phyloP scores from a whole-genome alignment of 1,284 basidiomycete species.

The Pyrrhoderma noxium region DNA sequence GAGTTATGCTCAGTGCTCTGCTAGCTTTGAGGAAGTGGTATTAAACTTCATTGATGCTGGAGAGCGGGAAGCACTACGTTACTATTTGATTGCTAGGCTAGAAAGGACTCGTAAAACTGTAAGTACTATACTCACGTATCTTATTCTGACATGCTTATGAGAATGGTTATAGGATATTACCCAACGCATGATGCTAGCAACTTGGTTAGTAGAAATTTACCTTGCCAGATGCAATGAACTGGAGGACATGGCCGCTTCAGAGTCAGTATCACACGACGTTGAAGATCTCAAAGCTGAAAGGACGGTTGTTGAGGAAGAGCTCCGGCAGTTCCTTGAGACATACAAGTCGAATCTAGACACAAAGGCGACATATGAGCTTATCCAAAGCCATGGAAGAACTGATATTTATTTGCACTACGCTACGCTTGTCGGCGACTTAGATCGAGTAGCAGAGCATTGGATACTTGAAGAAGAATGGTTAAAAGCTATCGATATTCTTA shows the following conservation, averaged over 20 bases:
- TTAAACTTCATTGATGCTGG: constrained; percentile 85
- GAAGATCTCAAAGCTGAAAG: constrained; percentile 82
- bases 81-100: constrained; percentile 84
- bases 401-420: constrained; percentile 94
- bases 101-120: constrained; percentile 78
- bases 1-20: constrained; percentile 83
- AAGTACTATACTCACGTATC: constrained; percentile 23
- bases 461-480: constrained; percentile 87
- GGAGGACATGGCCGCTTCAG: constrained; percentile 83
- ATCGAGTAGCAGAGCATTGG: constrained; percentile 89
- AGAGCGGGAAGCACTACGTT: constrained; percentile 88
- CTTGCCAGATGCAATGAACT: constrained; percentile 94
- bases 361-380: constrained; percentile 84
- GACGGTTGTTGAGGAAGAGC: constrained; percentile 84
- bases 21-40: constrained; percentile 88
- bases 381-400: constrained; percentile 86
- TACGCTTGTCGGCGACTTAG: constrained; percentile 72
- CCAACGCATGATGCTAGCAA: constrained; percentile 96
- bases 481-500: constrained; percentile 85
- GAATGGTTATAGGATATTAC: constrained; percentile 65
- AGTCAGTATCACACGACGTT: constrained; percentile 78
- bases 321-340: constrained; percentile 86
- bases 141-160: neutral
- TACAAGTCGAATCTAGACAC: constrained; percentile 86
- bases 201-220: constrained; percentile 98